Evolutionary conservation across 2,329 filamentous ascomycete species (phyloP).

Genomic region (Ascochyta viciae-villosae): DNA sequence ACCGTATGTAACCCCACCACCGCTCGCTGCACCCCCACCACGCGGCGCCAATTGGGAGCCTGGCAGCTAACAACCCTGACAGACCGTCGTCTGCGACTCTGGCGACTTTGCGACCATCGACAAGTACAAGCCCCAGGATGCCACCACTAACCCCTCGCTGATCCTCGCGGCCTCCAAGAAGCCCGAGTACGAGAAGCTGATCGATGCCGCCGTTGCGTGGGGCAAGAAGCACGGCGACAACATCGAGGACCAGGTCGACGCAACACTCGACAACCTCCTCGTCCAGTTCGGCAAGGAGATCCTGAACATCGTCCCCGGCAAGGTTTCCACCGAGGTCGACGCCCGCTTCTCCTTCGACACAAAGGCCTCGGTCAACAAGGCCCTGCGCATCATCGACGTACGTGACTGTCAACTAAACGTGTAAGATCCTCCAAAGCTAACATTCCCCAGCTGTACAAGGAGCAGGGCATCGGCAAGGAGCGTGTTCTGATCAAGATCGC

Average conservation of each 20-base stretch:
- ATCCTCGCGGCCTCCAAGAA: slow-evolving; percentile 99
- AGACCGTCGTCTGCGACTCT: slow-evolving; percentile 97
- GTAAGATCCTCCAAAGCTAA: slow-evolving; percentile 24
- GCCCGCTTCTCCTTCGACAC: slow-evolving; percentile 95
- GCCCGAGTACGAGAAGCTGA: slow-evolving; percentile 90
- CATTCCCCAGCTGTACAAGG: slow-evolving; percentile 81
- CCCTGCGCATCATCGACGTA: slow-evolving; percentile 95
- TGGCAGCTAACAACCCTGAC: slow-evolving; percentile 23
- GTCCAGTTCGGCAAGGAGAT: slow-evolving; percentile 99
- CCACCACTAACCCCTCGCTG: slow-evolving; percentile 98
- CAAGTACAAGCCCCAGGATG: slow-evolving; percentile 99
- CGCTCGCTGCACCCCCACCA: slow-evolving; percentile 15
- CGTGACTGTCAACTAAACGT: slow-evolving; percentile 38
- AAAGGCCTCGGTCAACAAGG: slow-evolving; percentile 91
- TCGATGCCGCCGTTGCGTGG: slow-evolving; percentile 83
- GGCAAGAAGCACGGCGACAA: slow-evolving; percentile 76
- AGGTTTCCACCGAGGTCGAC: slow-evolving; percentile 98
- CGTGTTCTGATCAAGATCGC: slow-evolving; percentile 98
- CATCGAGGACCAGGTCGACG: slow-evolving; percentile 84
- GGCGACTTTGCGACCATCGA: slow-evolving; percentile 86
- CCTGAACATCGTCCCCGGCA: slow-evolving; percentile 93
- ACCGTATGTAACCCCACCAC: slow-evolving; percentile 72
- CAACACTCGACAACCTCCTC: slow-evolving; percentile 88
- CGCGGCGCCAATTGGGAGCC: background rate
- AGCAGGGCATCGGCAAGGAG: slow-evolving; percentile 88